Percentiles rank a stretch among this genome's conserved stretches.
These are phyloP conservation scores for Centaurea solstitialis DNA, from an alignment of 129 eudicot genomes.

Conservation along the genomic window DNA sequence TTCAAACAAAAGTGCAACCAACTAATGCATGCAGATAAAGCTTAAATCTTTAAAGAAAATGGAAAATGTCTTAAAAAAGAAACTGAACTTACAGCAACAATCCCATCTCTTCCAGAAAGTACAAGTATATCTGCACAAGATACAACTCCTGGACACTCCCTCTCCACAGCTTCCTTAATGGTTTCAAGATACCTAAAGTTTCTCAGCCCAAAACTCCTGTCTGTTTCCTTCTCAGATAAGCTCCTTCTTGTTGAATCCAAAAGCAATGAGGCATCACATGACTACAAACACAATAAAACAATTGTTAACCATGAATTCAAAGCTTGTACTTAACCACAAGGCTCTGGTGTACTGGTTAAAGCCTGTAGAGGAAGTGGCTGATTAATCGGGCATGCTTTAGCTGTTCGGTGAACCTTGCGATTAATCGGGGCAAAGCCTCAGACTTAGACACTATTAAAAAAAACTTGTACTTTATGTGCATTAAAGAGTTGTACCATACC, in stretches of 20 bases:
- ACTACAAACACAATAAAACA: conserved; percentile 30
- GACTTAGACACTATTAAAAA: too few relatives aligned
- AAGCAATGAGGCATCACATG: conserved; percentile 95
- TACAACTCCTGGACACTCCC: conserved; percentile 99
- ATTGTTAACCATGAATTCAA: background rate
- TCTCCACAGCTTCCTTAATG: conserved; percentile 93
- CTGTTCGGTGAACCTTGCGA: too few relatives aligned
- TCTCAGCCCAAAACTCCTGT: conserved; percentile 95
- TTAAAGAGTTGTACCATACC: conserved; percentile 59
- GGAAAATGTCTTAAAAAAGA: background rate
- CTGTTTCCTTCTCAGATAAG: conserved; percentile 95
- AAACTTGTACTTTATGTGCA: conserved; percentile 22
- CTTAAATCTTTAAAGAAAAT: background rate
- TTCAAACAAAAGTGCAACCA: background rate
- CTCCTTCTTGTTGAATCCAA: conserved; percentile 95
- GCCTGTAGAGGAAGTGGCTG: too few relatives aligned
- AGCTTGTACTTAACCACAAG: too few relatives aligned
- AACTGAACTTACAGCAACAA: conserved; percentile 59
- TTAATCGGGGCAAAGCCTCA: too few relatives aligned
- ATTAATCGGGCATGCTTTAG: too few relatives aligned
- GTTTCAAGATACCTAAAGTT: conserved; percentile 91
- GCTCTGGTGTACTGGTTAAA: too few relatives aligned
- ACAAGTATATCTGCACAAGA: conserved; percentile 98
- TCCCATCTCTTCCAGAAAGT: conserved; percentile 92
- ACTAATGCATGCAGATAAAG: conserved; percentile 19